Conservation (phyloP, 345 rosid genomes). For the Jatropha curcas region DNA sequence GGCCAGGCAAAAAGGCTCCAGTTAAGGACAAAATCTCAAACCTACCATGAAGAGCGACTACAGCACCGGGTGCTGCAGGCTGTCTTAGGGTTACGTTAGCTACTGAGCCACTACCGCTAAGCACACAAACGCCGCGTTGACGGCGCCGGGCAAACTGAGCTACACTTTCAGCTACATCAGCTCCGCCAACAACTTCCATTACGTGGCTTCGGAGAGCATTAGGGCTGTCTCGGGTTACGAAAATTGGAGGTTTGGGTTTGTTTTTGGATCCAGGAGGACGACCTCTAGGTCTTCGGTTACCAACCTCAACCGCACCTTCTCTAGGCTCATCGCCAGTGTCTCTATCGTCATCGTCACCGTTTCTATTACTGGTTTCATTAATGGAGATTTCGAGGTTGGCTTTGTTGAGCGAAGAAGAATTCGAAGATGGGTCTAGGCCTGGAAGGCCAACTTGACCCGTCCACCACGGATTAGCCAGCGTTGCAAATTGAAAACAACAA, state of each 20-base stretch:
- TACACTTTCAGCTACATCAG: conserved; percentile 71
- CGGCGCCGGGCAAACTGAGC: conserved; percentile 71
- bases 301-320: conserved; percentile 69
- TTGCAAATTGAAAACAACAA: conserved; percentile 4
- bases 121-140: conserved; percentile 81
- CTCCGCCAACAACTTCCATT: conserved; percentile 71
- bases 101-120: conserved; percentile 74
- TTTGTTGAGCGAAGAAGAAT: conserved; percentile 49
- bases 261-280: conserved; percentile 86
- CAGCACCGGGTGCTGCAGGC: conserved; percentile 71
- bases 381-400: conserved; percentile 48
- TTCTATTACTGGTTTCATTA: conserved; percentile 28
- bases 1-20: conserved; percentile 82
- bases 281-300: conserved; percentile 71
- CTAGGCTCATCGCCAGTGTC: conserved; percentile 60
- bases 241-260: conserved; percentile 76
- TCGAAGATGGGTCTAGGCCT: conserved; percentile 52
- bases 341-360: conserved; percentile 50
- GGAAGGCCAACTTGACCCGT: conserved; percentile 55
- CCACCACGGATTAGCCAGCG: conserved; percentile 86
- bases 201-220: conserved; percentile 83
- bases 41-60: conserved; percentile 73
- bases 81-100: conserved; percentile 85
- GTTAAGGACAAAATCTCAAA: conserved; percentile 76
- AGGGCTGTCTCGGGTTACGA: conserved; percentile 81